Evolutionary conservation across 164 flowering plant genomes (phyloP), one percentile per base, ranked within the genome.

Genomic region (Echeveria elegans): DNA sequence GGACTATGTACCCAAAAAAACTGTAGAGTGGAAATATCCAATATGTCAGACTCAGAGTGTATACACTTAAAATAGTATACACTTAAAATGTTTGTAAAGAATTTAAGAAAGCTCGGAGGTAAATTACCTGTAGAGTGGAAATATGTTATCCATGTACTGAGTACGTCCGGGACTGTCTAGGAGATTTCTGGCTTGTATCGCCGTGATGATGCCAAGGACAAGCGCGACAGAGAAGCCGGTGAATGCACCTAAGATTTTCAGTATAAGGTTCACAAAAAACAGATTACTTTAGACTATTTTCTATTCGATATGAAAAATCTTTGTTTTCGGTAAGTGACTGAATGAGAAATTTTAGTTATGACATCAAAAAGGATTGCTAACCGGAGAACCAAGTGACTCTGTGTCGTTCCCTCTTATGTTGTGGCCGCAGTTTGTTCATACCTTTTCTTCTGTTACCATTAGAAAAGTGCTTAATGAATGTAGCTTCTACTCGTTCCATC

Each of bases 361-460:
- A 24, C 31, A 56, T 2, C n/a, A 1, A 18, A 31, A 56, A 28
- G 40, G 59, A 38, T 12, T 2, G 28, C 63, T 68, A 76, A 82
- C 86, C 85, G 7, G 74, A 48, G 66, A 76, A 69, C 73, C 74
- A 85, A 61, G 86, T 78, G 5, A 76, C 56, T 32, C 77, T 72
- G 56, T 85, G 89, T 45, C 64, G 80, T 60, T 85, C 86, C 36
- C 71, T 83, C 62, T 60, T 80, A 2, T 71, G 65, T 65, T 18
- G 58, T 8, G 79, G 81, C 73, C 81, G 78, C 31, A 85, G 74
- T 50, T 21, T 70, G 18, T 71, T 67, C 86, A 81, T 81, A 29
- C 85, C 88, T 72, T 79, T 76, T 21, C 79, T 71, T 15, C 71
- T 81, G 50, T 82, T 82, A 26, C 86, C 86, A 72, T 82, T 77